Percentiles rank a stretch among this genome's conserved stretches.
These are phyloP conservation scores for Ganoderma leucocontextum DNA, from an alignment of 1,284 basidiomycete species.

Conservation along the genomic window DNA sequence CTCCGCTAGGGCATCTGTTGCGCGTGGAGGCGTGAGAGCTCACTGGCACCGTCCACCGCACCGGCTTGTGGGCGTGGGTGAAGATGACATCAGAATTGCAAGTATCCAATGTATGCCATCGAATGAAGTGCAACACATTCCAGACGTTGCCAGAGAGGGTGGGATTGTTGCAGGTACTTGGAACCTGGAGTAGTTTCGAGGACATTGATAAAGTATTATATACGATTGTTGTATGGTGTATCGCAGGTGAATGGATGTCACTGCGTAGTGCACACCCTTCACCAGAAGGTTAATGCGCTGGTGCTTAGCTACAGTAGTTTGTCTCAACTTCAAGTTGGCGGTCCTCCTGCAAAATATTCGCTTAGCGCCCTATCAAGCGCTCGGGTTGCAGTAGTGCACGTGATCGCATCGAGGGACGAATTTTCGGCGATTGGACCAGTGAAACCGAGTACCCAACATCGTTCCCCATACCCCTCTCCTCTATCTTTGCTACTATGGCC, in stretches of 20 bases:
- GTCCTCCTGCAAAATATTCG: no score
- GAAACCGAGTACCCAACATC: background rate
- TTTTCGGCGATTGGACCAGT: background rate
- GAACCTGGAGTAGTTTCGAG: no score
- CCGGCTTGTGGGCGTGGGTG: background rate
- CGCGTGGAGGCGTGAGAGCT: conserved; percentile 6
- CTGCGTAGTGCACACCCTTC: no score
- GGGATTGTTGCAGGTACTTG: background rate
- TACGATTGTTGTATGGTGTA: no score
- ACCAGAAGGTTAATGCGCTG: no score
- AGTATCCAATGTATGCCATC: background rate
- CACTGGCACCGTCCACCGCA: background rate
- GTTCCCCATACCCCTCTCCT: background rate
- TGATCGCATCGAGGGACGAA: conserved; percentile 11
- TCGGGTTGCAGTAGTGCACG: background rate
- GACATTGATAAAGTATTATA: no score
- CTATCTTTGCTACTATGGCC: conserved; percentile 49
- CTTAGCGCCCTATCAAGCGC: background rate
- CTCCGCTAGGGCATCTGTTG: background rate
- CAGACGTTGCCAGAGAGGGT: no score
- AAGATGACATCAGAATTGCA: conserved; percentile 6
- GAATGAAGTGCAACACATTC: background rate
- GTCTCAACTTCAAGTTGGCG: no score
- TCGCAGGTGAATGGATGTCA: no score
- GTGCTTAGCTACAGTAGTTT: no score